These are phyloP conservation scores for Russula olivacea DNA, from an alignment of 768 basidiomycete species.

Conservation along the genomic window DNA sequence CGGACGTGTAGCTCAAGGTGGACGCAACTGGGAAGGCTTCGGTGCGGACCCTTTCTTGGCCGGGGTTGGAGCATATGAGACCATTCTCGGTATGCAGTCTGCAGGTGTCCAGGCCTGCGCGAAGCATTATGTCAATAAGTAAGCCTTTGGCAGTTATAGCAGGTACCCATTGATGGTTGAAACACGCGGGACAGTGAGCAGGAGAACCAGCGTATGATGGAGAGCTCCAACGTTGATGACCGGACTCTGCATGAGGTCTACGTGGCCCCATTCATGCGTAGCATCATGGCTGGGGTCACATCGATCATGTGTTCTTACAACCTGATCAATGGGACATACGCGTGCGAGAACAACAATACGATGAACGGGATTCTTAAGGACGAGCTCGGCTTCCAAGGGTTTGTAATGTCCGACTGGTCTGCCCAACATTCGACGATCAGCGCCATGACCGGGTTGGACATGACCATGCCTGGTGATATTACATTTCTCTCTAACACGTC, in stretches of 20 bases:
- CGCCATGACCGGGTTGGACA: slow-evolving; percentile 58
- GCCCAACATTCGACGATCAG: slow-evolving; percentile 59
- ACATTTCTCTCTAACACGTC: slow-evolving; percentile 40
- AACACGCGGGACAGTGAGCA: slow-evolving; percentile 49
- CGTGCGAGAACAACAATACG: slow-evolving; percentile 67
- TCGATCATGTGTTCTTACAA: slow-evolving; percentile 78
- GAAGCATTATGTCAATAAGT: slow-evolving; percentile 80
- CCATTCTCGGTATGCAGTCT: slow-evolving; percentile 73
- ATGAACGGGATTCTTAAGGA: slow-evolving; percentile 71
- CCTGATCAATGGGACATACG: slow-evolving; percentile 61
- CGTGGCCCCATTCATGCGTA: slow-evolving; percentile 59
- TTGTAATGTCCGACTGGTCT: slow-evolving; percentile 70
- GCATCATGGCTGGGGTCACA: slow-evolving; percentile 68
- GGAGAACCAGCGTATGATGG: slow-evolving; percentile 51
- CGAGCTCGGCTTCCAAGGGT: slow-evolving; percentile 74
- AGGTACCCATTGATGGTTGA: not conserved
- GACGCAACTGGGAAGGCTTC: slow-evolving; percentile 95
- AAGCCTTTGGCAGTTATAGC: slow-evolving; percentile 21
- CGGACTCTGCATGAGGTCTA: slow-evolving; percentile 74
- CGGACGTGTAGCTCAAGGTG: slow-evolving; percentile 69
- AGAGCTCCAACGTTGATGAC: slow-evolving; percentile 70
- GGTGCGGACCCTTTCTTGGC: slow-evolving; percentile 83
- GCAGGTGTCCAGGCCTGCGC: slow-evolving; percentile 82
- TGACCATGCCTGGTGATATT: slow-evolving; percentile 57
- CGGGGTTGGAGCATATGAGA: slow-evolving; percentile 77